Evolutionary conservation across 202 grass and related monocot species (phyloP), one percentile per base, ranked within the genome.

Genomic region (Schoenoplectus triqueter): DNA sequence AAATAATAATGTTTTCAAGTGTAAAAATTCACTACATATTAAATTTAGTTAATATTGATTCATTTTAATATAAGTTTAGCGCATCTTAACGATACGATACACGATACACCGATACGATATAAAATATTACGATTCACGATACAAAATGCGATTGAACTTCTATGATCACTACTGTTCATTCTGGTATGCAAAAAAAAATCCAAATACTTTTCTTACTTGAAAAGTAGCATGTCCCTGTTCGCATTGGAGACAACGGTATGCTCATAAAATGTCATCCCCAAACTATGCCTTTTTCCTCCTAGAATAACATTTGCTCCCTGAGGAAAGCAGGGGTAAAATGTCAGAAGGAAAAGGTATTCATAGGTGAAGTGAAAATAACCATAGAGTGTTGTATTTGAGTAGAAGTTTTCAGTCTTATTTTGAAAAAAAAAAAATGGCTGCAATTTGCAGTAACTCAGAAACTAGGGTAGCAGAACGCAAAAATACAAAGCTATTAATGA

Each of bases 191-290:
- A 52, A 78, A 42, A 40, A 60, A 78, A 44, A 61, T 78, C 1
- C 13, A 71, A 39, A 73, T 87, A 78, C 63, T 65, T 61, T 80
- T 78, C 73, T 64, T 88, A 98, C 96, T 90, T 92, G 73, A 90
- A 92, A 87, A 98, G 83, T 60, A 98, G 91, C 96, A 98, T 98
- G 64, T 98, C 87, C 31, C 74, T 91, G 51, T 87, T 94, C 42
- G 94, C 93, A 57, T 98, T 95, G 14, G 93, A 89, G 82, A 98
- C 83, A 74, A 95, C 86, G 86, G 96, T 98, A 75, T 93, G 96
- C 49, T 98, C 96, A 88, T 98, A 98, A 85, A 95, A 98, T 88
- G 91, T 73, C 90, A 87, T 95, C 52, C 96, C 93, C 4, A 95
- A 86, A 44, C 87, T 95, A 86, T 98, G 96, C 59, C 96, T 93